Percentiles rank a stretch among this genome's conserved stretches.
phyloP scores from a whole-genome alignment of 306 rosid species.

The Morella rubra region DNA sequence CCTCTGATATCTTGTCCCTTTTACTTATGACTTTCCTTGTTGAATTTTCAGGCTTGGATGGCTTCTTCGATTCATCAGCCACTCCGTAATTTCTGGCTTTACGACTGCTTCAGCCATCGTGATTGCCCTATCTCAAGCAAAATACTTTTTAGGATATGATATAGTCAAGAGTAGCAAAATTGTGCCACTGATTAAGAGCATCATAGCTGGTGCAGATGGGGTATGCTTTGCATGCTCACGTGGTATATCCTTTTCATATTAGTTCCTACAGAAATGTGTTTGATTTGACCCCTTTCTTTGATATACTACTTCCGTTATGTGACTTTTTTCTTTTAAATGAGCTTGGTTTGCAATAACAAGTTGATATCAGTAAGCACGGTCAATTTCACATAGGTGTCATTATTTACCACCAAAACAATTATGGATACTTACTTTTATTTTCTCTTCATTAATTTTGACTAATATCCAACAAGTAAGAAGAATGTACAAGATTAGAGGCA shows the following conservation, averaged over 20 bases:
- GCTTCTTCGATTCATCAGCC: slow-evolving; percentile 95
- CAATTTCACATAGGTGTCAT: neutral
- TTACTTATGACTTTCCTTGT: slow-evolving; percentile 9
- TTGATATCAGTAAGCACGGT: neutral
- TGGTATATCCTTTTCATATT: slow-evolving; percentile 30
- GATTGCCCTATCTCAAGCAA: slow-evolving; percentile 91
- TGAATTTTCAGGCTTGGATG: slow-evolving; percentile 88
- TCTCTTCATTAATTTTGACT: neutral
- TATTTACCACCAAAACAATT: neutral
- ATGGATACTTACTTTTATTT: too few relatives aligned
- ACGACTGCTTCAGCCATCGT: slow-evolving; percentile 93
- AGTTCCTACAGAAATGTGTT: slow-evolving; percentile 13
- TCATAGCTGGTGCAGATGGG: slow-evolving; percentile 85
- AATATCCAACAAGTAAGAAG: neutral
- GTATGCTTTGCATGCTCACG: slow-evolving; percentile 46
- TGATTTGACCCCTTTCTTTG: slow-evolving; percentile 3
- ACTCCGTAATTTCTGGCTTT: slow-evolving; percentile 99
- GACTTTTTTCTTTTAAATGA: neutral
- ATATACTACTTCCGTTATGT: neutral
- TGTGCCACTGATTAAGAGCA: slow-evolving; percentile 79
- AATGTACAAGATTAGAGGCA: neutral
- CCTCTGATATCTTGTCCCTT: neutral
- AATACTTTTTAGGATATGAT: slow-evolving; percentile 83
- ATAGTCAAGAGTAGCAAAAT: slow-evolving; percentile 82
- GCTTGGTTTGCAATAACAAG: neutral